Conservation (phyloP, 768 basidiomycete genomes). For the Lactarius psammicola region DNA sequence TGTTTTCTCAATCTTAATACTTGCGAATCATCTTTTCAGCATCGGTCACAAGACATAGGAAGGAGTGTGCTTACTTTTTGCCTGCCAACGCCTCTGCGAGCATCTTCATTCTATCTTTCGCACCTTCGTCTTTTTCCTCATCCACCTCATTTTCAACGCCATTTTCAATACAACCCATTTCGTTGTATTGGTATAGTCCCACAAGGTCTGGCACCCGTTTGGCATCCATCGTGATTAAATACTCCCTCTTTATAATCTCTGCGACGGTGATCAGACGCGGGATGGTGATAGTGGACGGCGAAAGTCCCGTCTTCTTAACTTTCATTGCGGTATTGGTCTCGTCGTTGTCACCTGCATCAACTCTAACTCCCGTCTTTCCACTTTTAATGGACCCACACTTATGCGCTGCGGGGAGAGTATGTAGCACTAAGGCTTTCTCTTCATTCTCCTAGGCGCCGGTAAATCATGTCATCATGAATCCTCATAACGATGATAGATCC, state of each 20-base stretch:
- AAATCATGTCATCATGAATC: background rate
- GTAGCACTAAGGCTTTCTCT: conserved; percentile 50
- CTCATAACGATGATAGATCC: background rate
- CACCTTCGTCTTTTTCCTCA: conserved; percentile 38
- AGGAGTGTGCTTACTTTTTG: conserved; percentile 49
- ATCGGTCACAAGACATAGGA: background rate
- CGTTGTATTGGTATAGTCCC: conserved; percentile 78
- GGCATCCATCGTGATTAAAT: conserved; percentile 51
- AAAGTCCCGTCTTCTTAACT: conserved; percentile 31
- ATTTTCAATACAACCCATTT: conserved; percentile 57
- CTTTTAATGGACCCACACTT: background rate
- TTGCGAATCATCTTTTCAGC: background rate
- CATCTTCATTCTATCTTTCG: conserved; percentile 30
- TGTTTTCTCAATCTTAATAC: conserved; percentile 39
- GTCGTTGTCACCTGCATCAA: background rate
- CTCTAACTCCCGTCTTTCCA: conserved; percentile 19
- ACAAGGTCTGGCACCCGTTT: conserved; percentile 29
- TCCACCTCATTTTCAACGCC: conserved; percentile 31
- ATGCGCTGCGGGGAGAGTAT: conserved; percentile 51
- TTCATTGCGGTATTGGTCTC: conserved; percentile 3
- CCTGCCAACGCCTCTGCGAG: conserved; percentile 50
- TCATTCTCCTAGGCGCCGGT: conserved; percentile 44
- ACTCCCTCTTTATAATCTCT: conserved; percentile 85
- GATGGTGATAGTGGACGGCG: conserved; percentile 42
- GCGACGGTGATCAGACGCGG: conserved; percentile 73